Evolutionary conservation across 129 eudicot genomes (phyloP), one percentile per base, ranked within the genome.

Genomic region (Tanacetum coccineum): DNA sequence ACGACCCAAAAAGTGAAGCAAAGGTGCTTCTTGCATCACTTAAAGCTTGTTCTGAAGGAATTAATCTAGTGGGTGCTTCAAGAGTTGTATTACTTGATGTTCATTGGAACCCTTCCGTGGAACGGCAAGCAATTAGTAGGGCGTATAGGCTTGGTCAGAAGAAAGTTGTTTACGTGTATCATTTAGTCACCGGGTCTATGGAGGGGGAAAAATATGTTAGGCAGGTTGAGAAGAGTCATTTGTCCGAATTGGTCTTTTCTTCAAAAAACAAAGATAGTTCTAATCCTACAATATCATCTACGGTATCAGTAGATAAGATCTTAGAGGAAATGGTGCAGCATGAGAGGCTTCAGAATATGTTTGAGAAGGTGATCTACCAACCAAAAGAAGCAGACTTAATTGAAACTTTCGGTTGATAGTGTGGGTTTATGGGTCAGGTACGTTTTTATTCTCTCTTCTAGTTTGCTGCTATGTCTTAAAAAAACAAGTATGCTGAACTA

Each of bases 61-160:
- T 90, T 14, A 82, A 59, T 74, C 55, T 90, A 26, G 82, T 87
- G 4, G 97, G 95, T 52, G 97, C 95, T 17, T 87, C 95, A 0
- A 78, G 97, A 39, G 89, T 90, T 14, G 88, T 90, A 48, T 62
- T 87, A 13, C 81, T 90, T 12, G 97, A 90, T 72, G 95, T 87
- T 10, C 84, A 82, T 0, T 90, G 97, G 97, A 90, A 90, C 62
- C 97, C 97, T 1, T 84, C 97, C 0, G 95, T 84, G 0, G 89
- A 82, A 40, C 74, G 85, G 76, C 97, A 87, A 60, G 97, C 97
- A 19, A 84, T 87, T 21, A 80, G 91, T 71, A 70, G 97, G 42
- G 95, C 91, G 1, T 90, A 84, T 36, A 72, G 97, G 75, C 76
- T 84, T 1, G 97, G 97, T 6, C 97, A 90, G 52, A 74, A 58